Percentiles rank a stretch among this genome's conserved stretches.
Conservation (phyloP, 148 eudicot species). For the Beta vulgaris region DNA sequence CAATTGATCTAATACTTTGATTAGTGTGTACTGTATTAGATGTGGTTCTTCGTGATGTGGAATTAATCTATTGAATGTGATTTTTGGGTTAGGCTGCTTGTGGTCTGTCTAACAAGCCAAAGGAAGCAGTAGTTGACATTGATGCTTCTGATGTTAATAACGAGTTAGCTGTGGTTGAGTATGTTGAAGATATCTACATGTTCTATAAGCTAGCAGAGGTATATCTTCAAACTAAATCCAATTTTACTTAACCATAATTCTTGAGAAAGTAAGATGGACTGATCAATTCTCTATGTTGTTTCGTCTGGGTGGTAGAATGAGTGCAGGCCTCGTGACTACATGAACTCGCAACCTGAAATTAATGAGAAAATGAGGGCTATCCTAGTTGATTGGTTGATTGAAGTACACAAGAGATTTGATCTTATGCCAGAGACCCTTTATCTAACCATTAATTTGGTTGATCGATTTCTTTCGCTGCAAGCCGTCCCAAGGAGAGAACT, state of each 20-base stretch:
- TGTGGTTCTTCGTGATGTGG: no score
- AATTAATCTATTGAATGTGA: no score
- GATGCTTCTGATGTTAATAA: slow-evolving; percentile 66
- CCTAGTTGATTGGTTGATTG: slow-evolving; percentile 79
- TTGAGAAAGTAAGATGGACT: slow-evolving; percentile 37
- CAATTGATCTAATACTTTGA: no score
- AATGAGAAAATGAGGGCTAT: slow-evolving; percentile 70
- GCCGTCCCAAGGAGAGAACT: slow-evolving; percentile 56
- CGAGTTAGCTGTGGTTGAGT: slow-evolving; percentile 81
- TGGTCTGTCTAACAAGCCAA: slow-evolving; percentile 51
- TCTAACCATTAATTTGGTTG: slow-evolving; percentile 64
- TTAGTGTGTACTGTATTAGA: no score
- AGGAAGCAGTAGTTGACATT: slow-evolving; percentile 48
- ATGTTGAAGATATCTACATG: slow-evolving; percentile 77
- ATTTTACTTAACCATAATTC: slow-evolving; percentile 35
- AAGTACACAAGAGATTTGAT: slow-evolving; percentile 76
- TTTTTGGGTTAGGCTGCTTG: slow-evolving; percentile 55
- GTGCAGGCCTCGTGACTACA: slow-evolving; percentile 51
- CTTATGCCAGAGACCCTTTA: slow-evolving; percentile 75
- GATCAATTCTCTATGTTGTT: slow-evolving; percentile 53
- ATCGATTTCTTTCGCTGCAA: slow-evolving; percentile 57
- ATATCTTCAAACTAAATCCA: slow-evolving; percentile 8
- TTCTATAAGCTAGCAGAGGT: slow-evolving; percentile 69
- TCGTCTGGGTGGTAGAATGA: slow-evolving; percentile 53
- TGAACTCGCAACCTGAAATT: slow-evolving; percentile 55